Base-by-base conservation (phyloP, 345 rosid genomes). In the Syzygium aromaticum region DNA sequence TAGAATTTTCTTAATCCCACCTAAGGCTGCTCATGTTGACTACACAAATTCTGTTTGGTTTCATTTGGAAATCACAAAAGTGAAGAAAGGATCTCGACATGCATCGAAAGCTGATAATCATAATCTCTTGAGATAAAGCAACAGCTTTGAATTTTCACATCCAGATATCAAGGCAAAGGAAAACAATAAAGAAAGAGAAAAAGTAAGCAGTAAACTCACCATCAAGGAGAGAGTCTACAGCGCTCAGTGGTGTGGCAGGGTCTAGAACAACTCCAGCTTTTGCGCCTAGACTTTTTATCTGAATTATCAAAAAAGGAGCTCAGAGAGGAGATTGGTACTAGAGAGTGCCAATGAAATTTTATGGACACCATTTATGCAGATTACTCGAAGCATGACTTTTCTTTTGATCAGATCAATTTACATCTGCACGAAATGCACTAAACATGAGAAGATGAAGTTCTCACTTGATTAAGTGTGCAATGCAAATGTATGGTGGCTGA, bases 201-300 rank as follows among this genome's bases (percentile, higher is more conserved):
- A 73, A 33, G 78, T 67, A 61, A n/a, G 54, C 54, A 30, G 67
- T 84, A 83, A 88, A 90, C 97, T 95, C 90, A 95, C 99, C 95
- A 88, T 98, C 99, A 82, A 98, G 95, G 82, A 95, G 94, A 89
- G 93, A 94, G 52, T 98, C 99, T 87, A 98, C 94, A 40, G 98
- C 87, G 88, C 82, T 95, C 89, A 98, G 92, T 54, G 99, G 94
- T 85, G 99, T 98, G 51, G 89, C 99, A 84, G 99, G 99, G 90
- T 98, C 96, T 85, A 98, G 89, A 49, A 96, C 99, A 87, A 98
- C 99, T 91, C 99, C 99, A 91, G 99, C 99, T 92, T 98, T 98
- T 85, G 99, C 99, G 4, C 99, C 99, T 85, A 98, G 92, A 91
- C 88, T 64, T 92, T 98, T 98, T 40, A 95, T 94, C 99, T 98